Percentiles rank a stretch among this genome's conserved stretches.
Conservation (phyloP, 192 early-diverging fungal genomes). For the Coemansia sp. region DNA sequence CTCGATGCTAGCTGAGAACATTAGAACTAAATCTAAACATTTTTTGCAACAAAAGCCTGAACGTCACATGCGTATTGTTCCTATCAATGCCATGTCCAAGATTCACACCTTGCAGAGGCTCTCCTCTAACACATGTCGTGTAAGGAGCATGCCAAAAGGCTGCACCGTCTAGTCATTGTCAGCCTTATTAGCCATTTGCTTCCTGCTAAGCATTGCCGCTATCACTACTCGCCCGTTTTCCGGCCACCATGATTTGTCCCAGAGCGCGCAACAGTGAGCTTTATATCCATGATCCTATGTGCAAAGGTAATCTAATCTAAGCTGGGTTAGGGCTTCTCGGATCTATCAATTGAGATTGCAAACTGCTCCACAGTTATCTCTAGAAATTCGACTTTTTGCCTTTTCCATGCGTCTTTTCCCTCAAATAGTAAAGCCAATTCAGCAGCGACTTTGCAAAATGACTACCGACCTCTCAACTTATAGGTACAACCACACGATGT, state of each 20-base stretch:
- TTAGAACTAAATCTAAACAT: neutral
- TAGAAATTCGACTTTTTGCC: neutral
- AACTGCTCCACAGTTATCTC: neutral
- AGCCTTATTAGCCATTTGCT: neutral
- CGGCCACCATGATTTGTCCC: neutral
- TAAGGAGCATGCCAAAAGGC: neutral
- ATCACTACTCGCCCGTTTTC: neutral
- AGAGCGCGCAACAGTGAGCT: neutral
- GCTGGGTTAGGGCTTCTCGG: neutral
- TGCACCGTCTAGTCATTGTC: neutral
- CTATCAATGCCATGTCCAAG: neutral
- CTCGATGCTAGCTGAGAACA: neutral
- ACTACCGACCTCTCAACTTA: slow-evolving; percentile 49
- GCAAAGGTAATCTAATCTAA: neutral
- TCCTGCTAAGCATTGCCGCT: too few relatives aligned
- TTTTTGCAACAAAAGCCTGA: neutral
- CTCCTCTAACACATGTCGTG: neutral
- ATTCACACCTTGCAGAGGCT: neutral
- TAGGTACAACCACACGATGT: slow-evolving; percentile 82
- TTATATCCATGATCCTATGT: neutral
- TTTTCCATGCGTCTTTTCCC: slow-evolving; percentile 4
- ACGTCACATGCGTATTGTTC: neutral
- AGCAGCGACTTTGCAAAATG: slow-evolving; percentile 30
- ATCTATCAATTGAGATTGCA: neutral
- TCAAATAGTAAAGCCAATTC: neutral